Conservation (phyloP, 495 filamentous ascomycete species). For the Xylaria castorea region DNA sequence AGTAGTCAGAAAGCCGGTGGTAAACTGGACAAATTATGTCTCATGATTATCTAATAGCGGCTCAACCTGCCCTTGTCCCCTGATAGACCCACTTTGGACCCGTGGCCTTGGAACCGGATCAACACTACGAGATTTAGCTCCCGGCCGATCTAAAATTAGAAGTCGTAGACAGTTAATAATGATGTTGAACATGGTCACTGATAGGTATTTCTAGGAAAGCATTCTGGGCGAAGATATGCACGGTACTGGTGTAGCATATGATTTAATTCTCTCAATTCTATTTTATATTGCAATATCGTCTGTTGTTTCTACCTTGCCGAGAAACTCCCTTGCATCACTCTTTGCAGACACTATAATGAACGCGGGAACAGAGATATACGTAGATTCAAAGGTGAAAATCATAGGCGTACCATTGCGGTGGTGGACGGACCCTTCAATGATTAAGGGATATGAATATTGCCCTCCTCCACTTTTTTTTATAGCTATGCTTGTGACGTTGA, state of each 20-base stretch:
- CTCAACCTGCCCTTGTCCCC: not conserved
- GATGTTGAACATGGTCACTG: not conserved
- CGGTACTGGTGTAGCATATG: not conserved
- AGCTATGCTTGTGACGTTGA: not conserved
- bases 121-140: slow-evolving; percentile 8
- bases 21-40: not conserved
- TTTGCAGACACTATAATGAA: not conserved
- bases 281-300: not conserved
- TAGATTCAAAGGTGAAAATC: not conserved
- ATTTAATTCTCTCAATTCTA: not conserved
- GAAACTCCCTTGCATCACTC: not conserved
- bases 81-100: slow-evolving; percentile 16
- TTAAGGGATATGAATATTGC: not conserved
- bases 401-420: not conserved
- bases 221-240: not conserved
- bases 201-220: not conserved
- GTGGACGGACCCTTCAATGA: not conserved
- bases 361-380: not conserved
- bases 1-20: not conserved
- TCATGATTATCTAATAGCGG: not conserved
- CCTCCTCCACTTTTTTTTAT: not conserved
- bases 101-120: slow-evolving; percentile 17
- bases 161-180: not conserved
- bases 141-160: slow-evolving; percentile 25
- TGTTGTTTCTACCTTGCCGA: not conserved